Percentiles rank a stretch among this genome's conserved stretches.
phyloP scores from a whole-genome alignment of 2,329 filamentous ascomycete species.

The Colletotrichum sp. region DNA sequence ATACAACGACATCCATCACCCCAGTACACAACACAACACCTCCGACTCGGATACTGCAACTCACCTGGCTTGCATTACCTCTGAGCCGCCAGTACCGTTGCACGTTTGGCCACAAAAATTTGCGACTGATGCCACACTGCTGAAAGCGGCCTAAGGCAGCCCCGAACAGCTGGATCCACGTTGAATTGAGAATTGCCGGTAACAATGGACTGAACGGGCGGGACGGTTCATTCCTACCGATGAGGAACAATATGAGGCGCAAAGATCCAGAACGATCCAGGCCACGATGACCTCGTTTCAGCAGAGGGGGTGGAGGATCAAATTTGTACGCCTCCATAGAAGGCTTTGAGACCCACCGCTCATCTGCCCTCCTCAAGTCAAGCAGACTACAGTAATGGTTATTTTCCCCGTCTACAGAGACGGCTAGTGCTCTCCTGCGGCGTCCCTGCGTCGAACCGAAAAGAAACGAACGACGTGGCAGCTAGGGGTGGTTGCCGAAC shows the following conservation, averaged over 20 bases:
- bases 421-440: background rate
- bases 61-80: background rate
- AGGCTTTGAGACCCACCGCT: background rate
- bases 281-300: background rate
- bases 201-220: background rate
- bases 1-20: background rate
- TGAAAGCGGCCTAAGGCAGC: background rate
- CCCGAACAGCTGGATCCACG: background rate
- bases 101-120: background rate
- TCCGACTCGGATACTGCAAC: background rate
- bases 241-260: background rate
- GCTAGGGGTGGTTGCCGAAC: background rate
- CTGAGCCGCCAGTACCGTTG: background rate
- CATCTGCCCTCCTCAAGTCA: background rate
- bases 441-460: conserved; percentile 3
- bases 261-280: background rate
- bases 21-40: background rate
- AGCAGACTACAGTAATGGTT: background rate
- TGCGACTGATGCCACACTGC: background rate
- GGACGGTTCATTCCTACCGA: background rate
- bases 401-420: background rate
- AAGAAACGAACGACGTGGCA: conserved; percentile 15
- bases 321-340: background rate
- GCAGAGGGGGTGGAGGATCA: background rate
- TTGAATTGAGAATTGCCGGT: background rate